Base-by-base conservation (phyloP, 805 yeast genomes). In the Lipomyces oligophaga region DNA sequence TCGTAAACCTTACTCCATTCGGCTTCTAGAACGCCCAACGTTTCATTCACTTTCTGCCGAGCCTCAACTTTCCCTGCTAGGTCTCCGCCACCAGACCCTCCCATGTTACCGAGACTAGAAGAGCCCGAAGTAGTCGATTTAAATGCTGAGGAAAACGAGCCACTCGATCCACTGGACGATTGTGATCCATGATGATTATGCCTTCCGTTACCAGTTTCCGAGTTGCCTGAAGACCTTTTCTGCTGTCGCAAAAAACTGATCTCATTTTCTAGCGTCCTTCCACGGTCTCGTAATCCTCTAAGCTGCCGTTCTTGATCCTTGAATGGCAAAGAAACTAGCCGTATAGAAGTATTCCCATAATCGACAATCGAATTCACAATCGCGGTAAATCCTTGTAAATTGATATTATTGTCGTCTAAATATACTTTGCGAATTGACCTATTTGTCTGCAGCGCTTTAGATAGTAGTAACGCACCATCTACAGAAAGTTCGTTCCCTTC, bases 381-480 rank as follows among this genome's bases (percentile, higher is more conserved):
- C 20, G 48, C 53, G 5, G 56, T 52, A 39, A 55, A 57, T 20
- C 60, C 60, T 13, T 57, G 58, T 21, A 54, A 34, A 18, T 50
- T 55, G 21, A 57, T 38, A 11, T 45, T 46, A 43, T 57, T 57
- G 34, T 57, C 60, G 34, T 57, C 60, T 7, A 57, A 38, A 32
- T 46, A 30, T 5, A 57, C 20, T 18, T 55, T 36, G 3, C 57
- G 48, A 15, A 57, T 35, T 7, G 58, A 18, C 22, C 45, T 36
- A 32, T 57, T 57, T 15, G 28, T 32, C 3, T 38, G 33, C 27
- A 57, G 47, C 16, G 55, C 56, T 24, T 57, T 38, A 7, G 58
- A 59, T n/a, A 57, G 42, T 10, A 39, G 24, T 44, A 46, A 50
- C 13, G 60, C 60, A 27, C 60, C 60, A 18, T 55, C 57, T n/a